Percentiles rank a stretch among this genome's conserved stretches.
Conservation (phyloP, 805 yeast genomes). For the Metschnikowia dekortorum region DNA sequence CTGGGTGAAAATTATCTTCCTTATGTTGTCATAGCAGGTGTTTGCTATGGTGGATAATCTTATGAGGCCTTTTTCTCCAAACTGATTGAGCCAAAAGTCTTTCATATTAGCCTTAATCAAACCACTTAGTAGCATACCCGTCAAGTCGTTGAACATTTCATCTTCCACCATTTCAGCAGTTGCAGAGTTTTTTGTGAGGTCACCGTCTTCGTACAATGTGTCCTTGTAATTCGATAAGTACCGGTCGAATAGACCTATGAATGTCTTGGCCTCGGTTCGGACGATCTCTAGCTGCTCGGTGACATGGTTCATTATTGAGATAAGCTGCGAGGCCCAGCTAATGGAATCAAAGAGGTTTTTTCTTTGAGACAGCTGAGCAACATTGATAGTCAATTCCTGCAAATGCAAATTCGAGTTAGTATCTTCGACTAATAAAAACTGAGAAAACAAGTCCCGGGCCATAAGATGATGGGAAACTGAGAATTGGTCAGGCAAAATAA, state of each 20-base stretch:
- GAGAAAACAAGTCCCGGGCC: conserved; percentile 23
- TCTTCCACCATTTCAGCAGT: conserved; percentile 14
- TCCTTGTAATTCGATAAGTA: conserved; percentile 32
- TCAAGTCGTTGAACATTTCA: conserved; percentile 24
- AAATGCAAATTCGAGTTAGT: conserved; percentile 10
- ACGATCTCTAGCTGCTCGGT: conserved; percentile 19
- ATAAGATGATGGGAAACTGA: conserved; percentile 19
- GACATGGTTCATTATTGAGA: conserved; percentile 23
- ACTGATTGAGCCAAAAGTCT: conserved; percentile 59
- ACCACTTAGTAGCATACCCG: conserved; percentile 51
- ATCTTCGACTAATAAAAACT: conserved; percentile 22
- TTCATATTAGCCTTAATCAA: conserved; percentile 45
- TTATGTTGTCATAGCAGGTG: conserved; percentile 45
- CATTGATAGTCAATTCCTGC: conserved; percentile 14
- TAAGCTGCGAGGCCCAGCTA: conserved; percentile 22
- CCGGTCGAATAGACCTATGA: conserved; percentile 26
- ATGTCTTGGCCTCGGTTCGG: conserved; percentile 21
- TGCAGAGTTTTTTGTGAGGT: conserved; percentile 27
- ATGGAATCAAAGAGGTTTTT: conserved; percentile 21
- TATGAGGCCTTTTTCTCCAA: conserved; percentile 63
- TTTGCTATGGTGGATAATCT: conserved; percentile 51
- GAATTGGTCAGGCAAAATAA: conserved; percentile 18
- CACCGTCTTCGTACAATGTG: conserved; percentile 17
- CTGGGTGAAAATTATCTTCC: conserved; percentile 45
- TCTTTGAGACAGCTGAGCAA: conserved; percentile 4